Evolutionary conservation across 2,329 filamentous ascomycete genomes (phyloP), one percentile per base, ranked within the genome.

Genomic region (Moelleriella libera): DNA sequence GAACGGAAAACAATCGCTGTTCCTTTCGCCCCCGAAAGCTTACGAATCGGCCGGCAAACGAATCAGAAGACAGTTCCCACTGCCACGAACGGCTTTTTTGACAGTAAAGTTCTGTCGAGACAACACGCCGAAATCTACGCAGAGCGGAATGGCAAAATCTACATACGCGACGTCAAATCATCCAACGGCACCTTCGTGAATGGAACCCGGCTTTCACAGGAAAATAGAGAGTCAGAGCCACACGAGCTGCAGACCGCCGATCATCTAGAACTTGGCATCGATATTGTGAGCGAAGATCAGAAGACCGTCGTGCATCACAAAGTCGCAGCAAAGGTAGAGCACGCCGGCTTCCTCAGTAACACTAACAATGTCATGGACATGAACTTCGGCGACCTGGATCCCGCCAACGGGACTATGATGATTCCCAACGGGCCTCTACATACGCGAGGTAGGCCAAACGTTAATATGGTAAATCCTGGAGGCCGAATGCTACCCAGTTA

Each of bases 181-280:
- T 98, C 92, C 41, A 98, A 98, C 61, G 92, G 92, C 49, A 98
- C 92, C 1, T 98, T 98, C 64, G 90, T 98, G 55, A 98, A 98
- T 58, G 88, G 88, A 21, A 80, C 84, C 47, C 82, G 92, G 31
- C 66, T 98, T 50, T 97, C 92, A 2, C 86, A 82, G 47, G 92
- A 98, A 63, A 98, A 96, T 58, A 81, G 89, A 56, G 92, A 98
- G 65, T 97, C 90, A 0, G 92, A 97, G 51, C 89, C 92, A 0
- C 88, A 96, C 61, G 90, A 97, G 61, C 70, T 98, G 34, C 83
- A 89, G 58, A 88, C 90, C 50, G 83, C 88, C 54, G 92, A 98
- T 60, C 87, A 92, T 52, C 71, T 98, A 47, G 92, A 98, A 61
- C 75, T 98, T 37, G 92, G 92, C 48, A 98, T 98, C 57, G 92